Evolutionary conservation across 345 rosid species (phyloP).

Genomic region (Eutrema japonicum): DNA sequence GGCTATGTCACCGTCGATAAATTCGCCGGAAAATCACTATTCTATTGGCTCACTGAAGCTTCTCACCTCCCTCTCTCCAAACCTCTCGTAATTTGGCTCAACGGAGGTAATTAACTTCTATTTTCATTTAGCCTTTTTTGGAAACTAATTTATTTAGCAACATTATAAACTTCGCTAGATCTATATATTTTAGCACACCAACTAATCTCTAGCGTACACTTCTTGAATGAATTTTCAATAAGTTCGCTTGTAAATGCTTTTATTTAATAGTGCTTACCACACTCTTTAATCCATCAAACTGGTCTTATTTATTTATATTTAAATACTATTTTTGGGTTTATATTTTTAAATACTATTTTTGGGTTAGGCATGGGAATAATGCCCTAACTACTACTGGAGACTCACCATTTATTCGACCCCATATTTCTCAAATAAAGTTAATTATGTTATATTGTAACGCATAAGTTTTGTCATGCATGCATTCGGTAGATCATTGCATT

Average conservation of each 20-base stretch:
- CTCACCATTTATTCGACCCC: constrained; percentile 35
- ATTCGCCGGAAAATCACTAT: constrained; percentile 79
- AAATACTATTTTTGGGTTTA: constrained; percentile 19
- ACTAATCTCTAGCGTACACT: constrained; percentile 12
- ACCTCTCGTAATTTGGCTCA: constrained; percentile 93
- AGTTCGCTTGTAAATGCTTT: not conserved
- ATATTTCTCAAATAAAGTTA: constrained; percentile 1
- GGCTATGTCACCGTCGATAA: constrained; percentile 82
- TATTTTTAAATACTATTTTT: not conserved
- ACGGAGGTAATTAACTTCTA: constrained; percentile 65
- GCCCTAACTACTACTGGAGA: constrained; percentile 51
- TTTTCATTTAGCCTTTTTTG: not conserved
- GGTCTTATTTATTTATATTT: not conserved
- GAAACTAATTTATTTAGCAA: not conserved
- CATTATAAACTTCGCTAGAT: not conserved
- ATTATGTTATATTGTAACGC: constrained; percentile 4
- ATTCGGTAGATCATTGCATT: constrained; percentile 18
- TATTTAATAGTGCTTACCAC: not conserved
- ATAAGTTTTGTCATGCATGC: constrained; percentile 26
- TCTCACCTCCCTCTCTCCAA: constrained; percentile 54
- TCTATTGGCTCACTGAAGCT: constrained; percentile 96
- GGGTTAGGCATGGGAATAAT: constrained; percentile 42
- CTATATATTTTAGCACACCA: not conserved
- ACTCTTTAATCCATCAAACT: not conserved
- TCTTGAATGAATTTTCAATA: not conserved